Conservation (phyloP, 805 yeast genomes). For the Ogataea ganodermae region DNA sequence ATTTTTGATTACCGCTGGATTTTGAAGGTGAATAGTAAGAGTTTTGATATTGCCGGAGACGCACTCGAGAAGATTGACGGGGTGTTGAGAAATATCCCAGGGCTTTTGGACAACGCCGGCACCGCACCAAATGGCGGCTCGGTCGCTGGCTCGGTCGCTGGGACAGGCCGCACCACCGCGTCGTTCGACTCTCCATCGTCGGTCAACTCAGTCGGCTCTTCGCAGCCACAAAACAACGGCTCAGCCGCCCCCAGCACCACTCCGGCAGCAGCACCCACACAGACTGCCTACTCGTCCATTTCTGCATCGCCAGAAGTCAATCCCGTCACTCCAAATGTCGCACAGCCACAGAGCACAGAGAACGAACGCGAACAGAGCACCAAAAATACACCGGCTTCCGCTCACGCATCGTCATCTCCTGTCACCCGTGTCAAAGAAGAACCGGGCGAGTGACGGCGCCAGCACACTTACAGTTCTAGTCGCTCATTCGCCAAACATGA, state of each 20-base stretch:
- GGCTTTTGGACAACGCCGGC: conserved; percentile 41
- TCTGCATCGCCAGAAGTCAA: conserved; percentile 12
- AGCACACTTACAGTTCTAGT: neutral
- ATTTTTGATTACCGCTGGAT: conserved; percentile 77
- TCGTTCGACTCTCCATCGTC: conserved; percentile 4
- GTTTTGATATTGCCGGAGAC: conserved; percentile 75
- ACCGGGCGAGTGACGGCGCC: neutral
- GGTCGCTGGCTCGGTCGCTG: conserved; percentile 5
- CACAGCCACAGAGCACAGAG: conserved; percentile 3
- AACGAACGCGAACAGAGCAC: neutral
- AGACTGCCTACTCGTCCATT: conserved; percentile 3
- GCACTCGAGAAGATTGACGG: conserved; percentile 74
- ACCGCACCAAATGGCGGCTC: conserved; percentile 5
- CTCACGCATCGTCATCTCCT: neutral
- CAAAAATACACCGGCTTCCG: neutral
- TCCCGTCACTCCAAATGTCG: conserved; percentile 9
- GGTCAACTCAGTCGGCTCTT: conserved; percentile 12
- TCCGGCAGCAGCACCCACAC: neutral
- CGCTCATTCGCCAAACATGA: neutral
- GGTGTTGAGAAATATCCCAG: conserved; percentile 75
- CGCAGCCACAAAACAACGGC: conserved; percentile 2
- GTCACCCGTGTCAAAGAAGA: neutral
- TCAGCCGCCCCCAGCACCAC: neutral
- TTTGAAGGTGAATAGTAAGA: conserved; percentile 69
- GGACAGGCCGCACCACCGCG: neutral